Base-by-base conservation (phyloP, 257 asterid genomes). In the Nicotiana sylvestris region DNA sequence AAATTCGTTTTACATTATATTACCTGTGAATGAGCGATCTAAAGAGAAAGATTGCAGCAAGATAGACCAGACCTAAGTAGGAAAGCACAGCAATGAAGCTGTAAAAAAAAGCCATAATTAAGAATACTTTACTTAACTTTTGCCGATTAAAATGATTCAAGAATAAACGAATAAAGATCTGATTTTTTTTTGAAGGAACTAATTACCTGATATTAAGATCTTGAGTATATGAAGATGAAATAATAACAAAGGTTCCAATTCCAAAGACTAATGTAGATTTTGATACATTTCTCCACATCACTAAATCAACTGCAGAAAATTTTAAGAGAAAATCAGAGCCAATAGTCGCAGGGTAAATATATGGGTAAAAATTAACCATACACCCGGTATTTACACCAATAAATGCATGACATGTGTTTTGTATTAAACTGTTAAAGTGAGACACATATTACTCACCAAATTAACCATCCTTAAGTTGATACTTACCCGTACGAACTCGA, bases 201-300 rank as follows among this genome's bases (percentile, higher is more conserved):
- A 46, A 49, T 64, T 3, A 93, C 99, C 99, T 93, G 91, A 92
- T 90, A 87, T 90, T 96, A 67, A 93, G 88, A 78, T 90, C 97
- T 86, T 85, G 86, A 29, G 94, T 89, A 91, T 86, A 93, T 18
- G 98, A 91, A 72, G 98, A 92, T 62, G 97, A 94, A 69, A 96
- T 79, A 21, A 96, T 91, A 51, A 86, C 86, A 88, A 96, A 96
- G 4, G 95, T 90, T 55, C 98, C 98, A 83, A 91, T 78, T 69
- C 99, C 99, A 90, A 93, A 96, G 9, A 92, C 86, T 83, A 96
- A 91, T 57, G 98, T 90, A 82, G 98, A 88, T 90, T 89, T 94
- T 79, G 98, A 87, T 74, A 78, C 87, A 81, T 94, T 93, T 82
- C 89, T 92, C 99, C 99, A 96, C 99, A 94, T 93, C 46, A 96